Evolutionary conservation across 345 rosid genomes (phyloP).

Genomic region (Citrus mangshanensis): DNA sequence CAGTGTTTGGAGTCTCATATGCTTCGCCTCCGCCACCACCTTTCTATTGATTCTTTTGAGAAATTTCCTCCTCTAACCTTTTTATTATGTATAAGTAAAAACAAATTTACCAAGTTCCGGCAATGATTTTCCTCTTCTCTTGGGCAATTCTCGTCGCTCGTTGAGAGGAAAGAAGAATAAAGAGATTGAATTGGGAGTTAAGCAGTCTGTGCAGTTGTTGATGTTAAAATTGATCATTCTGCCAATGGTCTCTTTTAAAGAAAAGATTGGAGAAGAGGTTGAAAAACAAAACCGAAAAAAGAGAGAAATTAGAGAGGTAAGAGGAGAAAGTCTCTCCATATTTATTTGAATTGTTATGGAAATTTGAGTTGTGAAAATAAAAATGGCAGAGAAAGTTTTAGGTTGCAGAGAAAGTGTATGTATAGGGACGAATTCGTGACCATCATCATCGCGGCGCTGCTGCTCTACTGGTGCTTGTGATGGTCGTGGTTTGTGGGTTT

Average conservation of each 20-base stretch:
- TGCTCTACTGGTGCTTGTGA: constrained; percentile 14
- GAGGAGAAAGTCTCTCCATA: constrained; percentile 48
- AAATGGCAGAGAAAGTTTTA: constrained; percentile 39
- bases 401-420: constrained; percentile 61
- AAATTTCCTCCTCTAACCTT: constrained; percentile 45
- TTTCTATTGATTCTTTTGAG: constrained; percentile 86
- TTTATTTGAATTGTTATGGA: constrained; percentile 55
- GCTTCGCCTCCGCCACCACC: constrained; percentile 99
- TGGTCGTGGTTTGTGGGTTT: constrained; percentile 37
- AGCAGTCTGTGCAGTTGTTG: constrained; percentile 8
- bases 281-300: neutral
- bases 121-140: constrained; percentile 18
- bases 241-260: neutral
- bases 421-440: constrained; percentile 51
- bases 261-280: constrained; percentile 12
- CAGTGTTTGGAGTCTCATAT: constrained; percentile 71
- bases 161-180: constrained; percentile 23
- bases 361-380: constrained; percentile 41
- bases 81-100: constrained; percentile 8
- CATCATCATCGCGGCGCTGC: constrained; percentile 25
- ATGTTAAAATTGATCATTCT: constrained; percentile 5
- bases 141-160: constrained; percentile 54
- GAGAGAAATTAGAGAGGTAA: constrained; percentile 31
- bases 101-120: constrained; percentile 1
- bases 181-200: constrained; percentile 10